Evolutionary conservation across 129 eudicot species (phyloP), one percentile per base, ranked within the genome.

Genomic region (Ambrosia artemisiifolia): DNA sequence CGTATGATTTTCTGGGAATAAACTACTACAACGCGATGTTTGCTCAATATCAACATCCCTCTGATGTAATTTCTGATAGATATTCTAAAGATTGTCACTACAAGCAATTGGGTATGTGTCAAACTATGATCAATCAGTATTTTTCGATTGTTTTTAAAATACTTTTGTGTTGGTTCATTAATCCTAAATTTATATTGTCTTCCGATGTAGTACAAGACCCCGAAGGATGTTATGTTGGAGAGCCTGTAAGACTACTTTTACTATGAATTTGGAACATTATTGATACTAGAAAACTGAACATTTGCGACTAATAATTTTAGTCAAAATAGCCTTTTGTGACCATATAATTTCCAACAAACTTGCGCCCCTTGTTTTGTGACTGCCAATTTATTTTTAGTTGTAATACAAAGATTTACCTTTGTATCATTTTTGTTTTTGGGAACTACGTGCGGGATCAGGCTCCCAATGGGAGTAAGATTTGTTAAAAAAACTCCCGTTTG

Each of bases 1-100:
- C 90, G 16, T 84, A 77, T 62, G 92, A 86, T 77, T 89, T 82
- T 78, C 33, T 86, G 9, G 93, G 96, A 69, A 43, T 89, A 46
- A 86, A 86, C 51, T 89, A 89, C 75, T 89, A 89, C 71, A 60
- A 76, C 2, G 57, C 90, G 3, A 55, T 24, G 40, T 89, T 69
- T 57, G 90, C 75, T 0, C 46, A 24, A 55, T 24, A 69, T 70
- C 46, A 49, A n/a, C 47, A 71, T 18, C 34, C 63, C 46, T 11
- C 16, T 35, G 47, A 33, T 30, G 42, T 11, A 57, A 57, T 65
- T n/a, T 17, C 72, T 17, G 16, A 11, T 3, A 81, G 80, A 53
- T 83, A 65, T 65, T 8, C n/a, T 7, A 73, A 73, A 0, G 91
- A 80, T 75, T 14, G 61, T 69, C 78, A 76, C 19, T 62, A 40